Base-by-base conservation (phyloP, 495 filamentous ascomycete genomes). In the Neurospora pannonica region DNA sequence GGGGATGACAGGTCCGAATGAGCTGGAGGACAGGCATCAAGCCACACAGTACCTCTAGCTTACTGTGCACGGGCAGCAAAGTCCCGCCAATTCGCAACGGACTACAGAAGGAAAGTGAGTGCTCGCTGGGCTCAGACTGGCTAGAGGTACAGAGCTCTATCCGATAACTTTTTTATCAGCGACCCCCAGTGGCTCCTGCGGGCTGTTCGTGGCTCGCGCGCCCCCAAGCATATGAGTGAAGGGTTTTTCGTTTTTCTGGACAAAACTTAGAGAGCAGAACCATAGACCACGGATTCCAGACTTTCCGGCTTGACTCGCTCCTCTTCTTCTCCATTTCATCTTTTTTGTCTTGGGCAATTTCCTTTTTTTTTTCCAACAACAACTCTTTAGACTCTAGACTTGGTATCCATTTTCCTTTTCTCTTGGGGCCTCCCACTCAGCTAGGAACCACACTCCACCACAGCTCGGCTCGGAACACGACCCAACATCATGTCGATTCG, bases 401-500 rank as follows among this genome's bases (percentile, higher is more conserved):
- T 28, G 48, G 48, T 67, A 67, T 67, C 54, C 54, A 34, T 67
- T 34, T 67, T 67, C 54, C 28, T 67, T 62, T 67, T 67, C 54
- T 19, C 54, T 67, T 67, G 54, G 54, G 15, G 54, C 28, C 28
- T 67, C 54, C 54, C 54, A 67, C 54, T 67, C 54, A 67, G 54
- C 54, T 67, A 34, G 54, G 54, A 67, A 67, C 54, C 54, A 36
- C 54, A 34, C 54, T 67, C 54, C 54, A 67, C 54, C 54, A 34
- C 54, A 67, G 54, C 54, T 34, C 54, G 28, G 54, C 54, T 67
- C 28, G 54, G 54, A 67, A 67, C 54, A 67, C 54, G 54, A 67
- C 54, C 54, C 31, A 67, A 28, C 54, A 62, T 62, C 54, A 84
- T 85, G 82, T 81, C 83, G 21, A 85, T 84, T 77, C 80, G 84